Conservation (phyloP, 441 rosid genomes). For the Gossypium schwendimanii region DNA sequence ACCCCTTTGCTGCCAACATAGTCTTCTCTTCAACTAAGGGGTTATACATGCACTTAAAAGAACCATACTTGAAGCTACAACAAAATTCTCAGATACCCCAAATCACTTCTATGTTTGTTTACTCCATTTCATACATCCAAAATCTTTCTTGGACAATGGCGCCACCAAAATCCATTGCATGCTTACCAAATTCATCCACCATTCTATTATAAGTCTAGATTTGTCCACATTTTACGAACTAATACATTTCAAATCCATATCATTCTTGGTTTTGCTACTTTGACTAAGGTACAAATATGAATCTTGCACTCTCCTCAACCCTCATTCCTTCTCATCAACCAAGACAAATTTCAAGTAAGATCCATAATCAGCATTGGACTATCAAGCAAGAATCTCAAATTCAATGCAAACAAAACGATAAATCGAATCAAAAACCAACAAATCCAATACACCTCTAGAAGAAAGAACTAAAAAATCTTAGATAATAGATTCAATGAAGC, state of each 20-base stretch:
- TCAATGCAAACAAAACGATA: not conserved
- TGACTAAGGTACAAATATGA: not conserved
- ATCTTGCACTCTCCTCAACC: not conserved
- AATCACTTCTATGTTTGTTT: not conserved
- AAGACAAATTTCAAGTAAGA: slow-evolving; percentile 3
- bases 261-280: not conserved
- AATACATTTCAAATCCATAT: not conserved
- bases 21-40: not conserved
- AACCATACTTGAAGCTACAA: not conserved
- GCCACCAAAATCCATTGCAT: not conserved
- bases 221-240: not conserved
- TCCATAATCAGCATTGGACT: not conserved
- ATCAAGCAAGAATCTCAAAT: not conserved
- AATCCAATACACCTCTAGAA: not conserved
- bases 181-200: not conserved
- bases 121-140: slow-evolving; percentile 1
- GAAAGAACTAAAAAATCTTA: not conserved
- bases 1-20: not conserved
- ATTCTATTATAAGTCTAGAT: not conserved
- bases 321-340: not conserved
- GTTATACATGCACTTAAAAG: not conserved
- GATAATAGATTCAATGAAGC: not conserved
- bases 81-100: not conserved
- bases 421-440: not conserved
- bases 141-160: slow-evolving; percentile 1